Evolutionary conservation across 2,329 filamentous ascomycete species (phyloP).

Genomic region (Sporothrix mexicana): DNA sequence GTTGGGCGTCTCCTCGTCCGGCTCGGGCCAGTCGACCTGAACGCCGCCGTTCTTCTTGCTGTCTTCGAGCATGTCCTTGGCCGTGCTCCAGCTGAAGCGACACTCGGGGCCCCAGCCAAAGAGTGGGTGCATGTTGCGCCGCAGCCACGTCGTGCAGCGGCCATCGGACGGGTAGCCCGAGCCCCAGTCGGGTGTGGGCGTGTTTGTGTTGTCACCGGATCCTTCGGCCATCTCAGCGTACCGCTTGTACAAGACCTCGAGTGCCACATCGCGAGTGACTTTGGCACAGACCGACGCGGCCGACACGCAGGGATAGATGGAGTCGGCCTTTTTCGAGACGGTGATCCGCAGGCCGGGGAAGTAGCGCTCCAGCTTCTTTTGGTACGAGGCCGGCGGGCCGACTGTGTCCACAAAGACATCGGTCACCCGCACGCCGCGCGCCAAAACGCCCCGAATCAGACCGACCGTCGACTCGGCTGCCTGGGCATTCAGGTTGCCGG

Average conservation of each 20-base stretch:
- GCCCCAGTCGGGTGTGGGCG: conserved; percentile 72
- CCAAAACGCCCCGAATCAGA: conserved; percentile 78
- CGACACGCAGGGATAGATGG: conserved; percentile 88
- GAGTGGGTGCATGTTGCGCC: conserved; percentile 83
- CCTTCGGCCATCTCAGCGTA: conserved; percentile 45
- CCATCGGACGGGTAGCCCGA: conserved; percentile 92
- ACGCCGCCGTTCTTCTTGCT: conserved; percentile 54
- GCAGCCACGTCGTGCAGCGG: conserved; percentile 80
- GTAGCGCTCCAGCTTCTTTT: conserved; percentile 79
- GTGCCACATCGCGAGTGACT: conserved; percentile 87
- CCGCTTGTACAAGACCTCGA: conserved; percentile 74
- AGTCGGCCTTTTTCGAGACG: conserved; percentile 90
- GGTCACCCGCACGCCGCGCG: conserved; percentile 76
- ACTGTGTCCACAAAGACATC: conserved; percentile 97
- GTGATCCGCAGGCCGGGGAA: conserved; percentile 80
- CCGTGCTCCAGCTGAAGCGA: conserved; percentile 93
- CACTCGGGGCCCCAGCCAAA: conserved; percentile 97
- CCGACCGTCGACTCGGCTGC: conserved; percentile 89
- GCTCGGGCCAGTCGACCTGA: conserved; percentile 79
- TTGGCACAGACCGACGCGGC: conserved; percentile 95
- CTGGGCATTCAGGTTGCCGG: conserved; percentile 93
- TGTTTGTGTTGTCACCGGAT: too few species aligned
- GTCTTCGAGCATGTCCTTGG: conserved; percentile 87
- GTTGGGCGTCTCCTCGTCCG: conserved; percentile 46
- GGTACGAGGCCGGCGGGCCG: conserved; percentile 80